Evolutionary conservation across 371 early-diverging fungal species (phyloP).

Genomic region (Dichotomocladium elegans): DNA sequence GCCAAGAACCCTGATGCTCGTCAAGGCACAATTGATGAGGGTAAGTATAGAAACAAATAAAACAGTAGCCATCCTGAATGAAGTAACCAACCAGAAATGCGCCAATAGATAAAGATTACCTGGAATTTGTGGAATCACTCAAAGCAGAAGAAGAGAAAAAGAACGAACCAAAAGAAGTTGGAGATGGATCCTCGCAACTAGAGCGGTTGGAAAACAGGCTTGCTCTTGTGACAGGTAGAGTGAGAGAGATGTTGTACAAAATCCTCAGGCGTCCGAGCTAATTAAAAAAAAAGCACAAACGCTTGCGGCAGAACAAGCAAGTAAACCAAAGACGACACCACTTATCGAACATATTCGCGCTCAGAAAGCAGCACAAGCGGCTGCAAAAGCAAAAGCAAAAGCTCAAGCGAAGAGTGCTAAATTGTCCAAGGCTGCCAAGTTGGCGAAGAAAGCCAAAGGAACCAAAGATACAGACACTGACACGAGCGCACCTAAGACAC

Average conservation of each 20-base stretch:
- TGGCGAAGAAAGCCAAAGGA: slow-evolving; percentile 4
- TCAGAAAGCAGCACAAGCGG: slow-evolving; percentile 63
- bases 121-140: slow-evolving; percentile 68
- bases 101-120: slow-evolving; percentile 66
- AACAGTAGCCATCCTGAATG: neutral
- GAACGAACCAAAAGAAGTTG: slow-evolving; percentile 25
- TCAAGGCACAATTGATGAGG: slow-evolving; percentile 75
- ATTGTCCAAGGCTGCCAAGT: slow-evolving; percentile 21
- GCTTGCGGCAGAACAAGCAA: slow-evolving; percentile 43
- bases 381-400: slow-evolving; percentile 47
- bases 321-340: slow-evolving; percentile 63
- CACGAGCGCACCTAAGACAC: slow-evolving; percentile 9
- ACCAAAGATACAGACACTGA: slow-evolving; percentile 1
- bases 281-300: slow-evolving; percentile 26
- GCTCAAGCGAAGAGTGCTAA: slow-evolving; percentile 46
- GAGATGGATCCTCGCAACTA: slow-evolving; percentile 37
- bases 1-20: slow-evolving; percentile 62
- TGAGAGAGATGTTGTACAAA: neutral
- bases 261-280: too few species aligned
- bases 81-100: too few species aligned
- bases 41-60: slow-evolving; percentile 21
- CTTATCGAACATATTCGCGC: slow-evolving; percentile 76
- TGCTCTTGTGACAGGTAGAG: slow-evolving; percentile 42
- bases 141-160: slow-evolving; percentile 45
- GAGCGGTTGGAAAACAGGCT: slow-evolving; percentile 52